These are phyloP conservation scores for Lactarius vividus DNA, from an alignment of 768 basidiomycete genomes.

Conservation along the genomic window DNA sequence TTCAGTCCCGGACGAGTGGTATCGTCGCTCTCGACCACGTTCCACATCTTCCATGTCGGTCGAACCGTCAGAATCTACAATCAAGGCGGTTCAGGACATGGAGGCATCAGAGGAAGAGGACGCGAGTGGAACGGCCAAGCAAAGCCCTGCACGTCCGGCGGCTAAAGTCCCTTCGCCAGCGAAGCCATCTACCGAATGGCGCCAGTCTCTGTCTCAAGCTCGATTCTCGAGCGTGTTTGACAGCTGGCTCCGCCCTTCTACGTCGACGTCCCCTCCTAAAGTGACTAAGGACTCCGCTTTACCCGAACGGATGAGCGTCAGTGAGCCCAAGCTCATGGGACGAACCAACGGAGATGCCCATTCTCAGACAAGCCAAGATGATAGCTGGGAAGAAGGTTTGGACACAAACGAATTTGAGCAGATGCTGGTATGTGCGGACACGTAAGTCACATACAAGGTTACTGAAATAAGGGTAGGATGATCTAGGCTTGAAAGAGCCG, in stretches of 20 bases:
- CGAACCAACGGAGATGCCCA: conserved; percentile 32
- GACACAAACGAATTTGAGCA: conserved; percentile 56
- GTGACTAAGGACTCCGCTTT: conserved; percentile 22
- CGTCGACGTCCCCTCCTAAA: conserved; percentile 41
- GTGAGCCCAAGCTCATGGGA: conserved; percentile 64
- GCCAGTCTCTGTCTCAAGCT: conserved; percentile 51
- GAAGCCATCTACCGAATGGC: conserved; percentile 44
- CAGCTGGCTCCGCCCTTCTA: conserved; percentile 52
- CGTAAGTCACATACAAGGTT: conserved; percentile 7
- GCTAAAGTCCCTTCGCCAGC: conserved; percentile 24
- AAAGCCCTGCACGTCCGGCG: conserved; percentile 36
- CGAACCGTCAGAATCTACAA: conserved; percentile 51
- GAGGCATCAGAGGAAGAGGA: conserved; percentile 50
- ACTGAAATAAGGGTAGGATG: conserved; percentile 46
- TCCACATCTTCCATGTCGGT: conserved; percentile 44
- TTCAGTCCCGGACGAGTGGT: conserved; percentile 80
- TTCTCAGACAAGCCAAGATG: conserved; percentile 32
- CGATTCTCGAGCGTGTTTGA: conserved; percentile 67
- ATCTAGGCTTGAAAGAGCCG: conserved; percentile 69
- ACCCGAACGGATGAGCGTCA: conserved; percentile 55
- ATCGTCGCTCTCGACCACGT: conserved; percentile 62
- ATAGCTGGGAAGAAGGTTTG: conserved; percentile 35
- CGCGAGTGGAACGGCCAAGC: conserved; percentile 62
- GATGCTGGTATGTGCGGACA: conserved; percentile 55
- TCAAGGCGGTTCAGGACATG: conserved; percentile 47